A percentile compares a stretch with the other conserved stretches of the same genome.
Evolutionary conservation across 345 rosid species (phyloP).

Genomic region (Lepidium sativum): DNA sequence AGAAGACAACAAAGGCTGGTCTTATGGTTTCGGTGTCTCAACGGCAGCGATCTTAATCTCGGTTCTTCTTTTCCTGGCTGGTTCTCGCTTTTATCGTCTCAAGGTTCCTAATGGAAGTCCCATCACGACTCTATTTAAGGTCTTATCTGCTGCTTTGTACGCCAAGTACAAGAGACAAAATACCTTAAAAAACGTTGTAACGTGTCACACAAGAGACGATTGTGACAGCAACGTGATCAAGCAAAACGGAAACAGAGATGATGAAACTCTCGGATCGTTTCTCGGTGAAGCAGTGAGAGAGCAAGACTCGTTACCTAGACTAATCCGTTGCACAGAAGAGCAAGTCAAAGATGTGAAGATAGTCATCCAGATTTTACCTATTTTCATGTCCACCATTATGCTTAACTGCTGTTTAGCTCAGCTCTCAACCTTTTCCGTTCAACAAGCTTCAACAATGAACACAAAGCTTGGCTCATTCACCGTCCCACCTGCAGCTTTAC

Average conservation of each 20-base stretch:
- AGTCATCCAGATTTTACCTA: conserved; percentile 57
- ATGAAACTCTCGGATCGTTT: conserved; percentile 26
- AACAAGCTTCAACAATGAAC: conserved; percentile 87
- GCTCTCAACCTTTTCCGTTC: conserved; percentile 86
- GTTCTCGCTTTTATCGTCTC: conserved; percentile 52
- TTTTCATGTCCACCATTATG: conserved; percentile 82
- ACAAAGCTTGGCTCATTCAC: conserved; percentile 56
- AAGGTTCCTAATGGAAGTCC: conserved; percentile 76
- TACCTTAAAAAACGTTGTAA: conserved; percentile 33
- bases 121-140: conserved; percentile 72
- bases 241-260: conserved; percentile 14
- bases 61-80: conserved; percentile 62
- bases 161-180: conserved; percentile 23
- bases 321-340: conserved; percentile 41
- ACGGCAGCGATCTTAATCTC: conserved; percentile 65
- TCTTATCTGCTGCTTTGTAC: conserved; percentile 40
- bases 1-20: conserved; percentile 94
- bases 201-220: conserved; percentile 30
- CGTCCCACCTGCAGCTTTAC: conserved; percentile 89
- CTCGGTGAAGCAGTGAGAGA: conserved; percentile 34
- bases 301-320: conserved; percentile 17
- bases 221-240: conserved; percentile 6
- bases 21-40: conserved; percentile 75
- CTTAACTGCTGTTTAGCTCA: conserved; percentile 92
- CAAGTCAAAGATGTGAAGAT: conserved; percentile 65